Evolutionary conservation across 345 rosid species (phyloP).

Genomic region (Angophora floribunda): DNA sequence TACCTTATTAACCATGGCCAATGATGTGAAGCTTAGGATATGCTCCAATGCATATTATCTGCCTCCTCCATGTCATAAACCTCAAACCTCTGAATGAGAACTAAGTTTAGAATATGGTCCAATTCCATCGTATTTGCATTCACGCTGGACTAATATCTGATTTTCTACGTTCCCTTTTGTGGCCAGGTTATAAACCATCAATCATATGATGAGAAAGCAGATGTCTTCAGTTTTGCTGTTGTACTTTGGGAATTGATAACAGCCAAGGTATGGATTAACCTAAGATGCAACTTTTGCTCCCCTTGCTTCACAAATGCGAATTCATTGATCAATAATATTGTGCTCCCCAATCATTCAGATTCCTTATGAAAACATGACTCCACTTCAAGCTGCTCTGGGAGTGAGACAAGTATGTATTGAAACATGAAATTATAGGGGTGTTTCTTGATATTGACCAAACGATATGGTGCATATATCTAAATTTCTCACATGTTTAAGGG

Average conservation of each 20-base stretch:
- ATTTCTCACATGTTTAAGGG: constrained; percentile 29
- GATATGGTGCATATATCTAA: background rate
- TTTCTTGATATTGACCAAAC: background rate
- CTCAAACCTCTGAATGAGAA: background rate
- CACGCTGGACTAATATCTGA: background rate
- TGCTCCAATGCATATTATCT: background rate
- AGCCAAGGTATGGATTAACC: constrained; percentile 40
- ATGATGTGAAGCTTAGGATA: background rate
- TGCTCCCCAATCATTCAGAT: constrained; percentile 20
- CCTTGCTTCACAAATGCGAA: background rate
- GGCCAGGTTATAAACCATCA: constrained; percentile 66
- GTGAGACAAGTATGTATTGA: constrained; percentile 45
- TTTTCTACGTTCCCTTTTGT: background rate
- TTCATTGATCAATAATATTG: background rate
- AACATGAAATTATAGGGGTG: background rate
- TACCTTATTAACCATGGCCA: background rate
- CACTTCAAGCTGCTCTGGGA: constrained; percentile 75
- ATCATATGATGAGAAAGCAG: constrained; percentile 66
- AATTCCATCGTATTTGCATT: background rate
- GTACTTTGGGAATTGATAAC: constrained; percentile 78
- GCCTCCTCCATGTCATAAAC: background rate
- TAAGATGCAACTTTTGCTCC: background rate
- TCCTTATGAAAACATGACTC: constrained; percentile 60
- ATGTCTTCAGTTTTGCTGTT: constrained; percentile 67
- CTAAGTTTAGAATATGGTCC: background rate